Base-by-base conservation (phyloP, 352 stramenopile genomes). In the Stephanocyclus meneghinianus region DNA sequence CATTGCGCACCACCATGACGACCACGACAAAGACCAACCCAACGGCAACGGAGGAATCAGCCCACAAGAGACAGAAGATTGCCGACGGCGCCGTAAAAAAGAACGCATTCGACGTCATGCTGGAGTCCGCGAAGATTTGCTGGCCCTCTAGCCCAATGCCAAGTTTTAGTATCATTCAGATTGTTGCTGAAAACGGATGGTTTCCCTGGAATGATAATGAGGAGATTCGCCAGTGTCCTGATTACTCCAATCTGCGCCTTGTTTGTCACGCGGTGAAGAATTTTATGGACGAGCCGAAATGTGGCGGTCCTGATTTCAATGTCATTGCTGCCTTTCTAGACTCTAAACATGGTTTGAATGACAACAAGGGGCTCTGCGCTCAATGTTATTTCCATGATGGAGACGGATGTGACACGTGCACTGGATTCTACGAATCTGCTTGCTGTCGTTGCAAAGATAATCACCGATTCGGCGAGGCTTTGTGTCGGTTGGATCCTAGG, bases 171-270 rank as follows among this genome's bases (percentile, higher is more conserved):
- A 45, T 75, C 0, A n/a, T 75, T 16, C 53, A 50, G 55, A 55
- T 72, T 26, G 35, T 75, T 13, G 67, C 67, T 21, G 16, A 75
- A 29, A 75, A 75, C 5, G 67, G 67, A 48, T 75, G 67, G 67
- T 57, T 75, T 21, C 18, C 6, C 16, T 75, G 67, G 67, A n/a
- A 42, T 26, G 37, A 68, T 4, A 45, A 32, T 13, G 45, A 61
- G 47, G 45, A 37, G 11, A 6, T 18, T 69, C 15, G 61, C 26
- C 61, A 69, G 61, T 57, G 57, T 51, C 9, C 61, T 15, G 21
- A n/a, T 18, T 51, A 69, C 30, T 75, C 67, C 8, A 75, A 75
- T 32, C 51, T 75, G 10, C 67, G 67, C 16, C 55, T 75, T 15
- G 55, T 69, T 18, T 68, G 15, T 51, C 15, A 40, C 18, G 40